Base-by-base conservation (phyloP, 1,139 yeast species). In the Hansenula sp. region DNA sequence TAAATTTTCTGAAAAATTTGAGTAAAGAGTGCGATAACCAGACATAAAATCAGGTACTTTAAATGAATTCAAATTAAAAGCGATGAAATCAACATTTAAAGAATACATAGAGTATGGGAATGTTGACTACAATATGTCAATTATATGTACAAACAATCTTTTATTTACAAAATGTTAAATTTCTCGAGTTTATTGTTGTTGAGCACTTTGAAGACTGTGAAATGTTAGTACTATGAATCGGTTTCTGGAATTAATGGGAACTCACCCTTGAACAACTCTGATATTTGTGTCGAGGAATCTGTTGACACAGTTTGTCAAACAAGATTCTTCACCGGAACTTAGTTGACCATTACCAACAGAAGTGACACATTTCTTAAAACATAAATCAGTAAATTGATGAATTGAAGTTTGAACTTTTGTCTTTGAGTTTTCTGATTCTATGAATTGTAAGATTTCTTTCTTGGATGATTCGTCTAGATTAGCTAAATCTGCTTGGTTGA, bases 221-320 rank as follows among this genome's bases (percentile, higher is more conserved):
- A 14, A 14, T 11, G 29, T 36, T 34, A 33, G 42, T 29, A 37
- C 13, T 14, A 25, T 7, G 7, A 1, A 26, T 10, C 6, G 1
- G 7, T 14, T 14, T 22, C 10, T 5, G 3, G 11, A 22, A 21
- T 20, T 3, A 32, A 31, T 18, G 16, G 9, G 37, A 38, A 65
- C 71, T 43, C 60, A 66, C 69, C 78, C 68, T 55, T 83, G 81
- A 20, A 89, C 95, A 35, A 90, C 84, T 64, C 82, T 79, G 59
- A 86, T 83, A 63, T 89, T 89, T 36, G 95, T 83, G 60, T 90
- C 97, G 54, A 90, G 71, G 61, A 83, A 90, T 52, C 95, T 69
- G 66, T 86, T 84, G 53, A 89, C 77, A 61, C 97, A 90, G 68
- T 85, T 85, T 44, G 73, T 66, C 61, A 89, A 68, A 60, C 97